A percentile compares a stretch with the other conserved stretches of the same genome.
Evolutionary conservation across 2,329 filamentous ascomycete species (phyloP).

Genomic region (Sporothrix sp.): DNA sequence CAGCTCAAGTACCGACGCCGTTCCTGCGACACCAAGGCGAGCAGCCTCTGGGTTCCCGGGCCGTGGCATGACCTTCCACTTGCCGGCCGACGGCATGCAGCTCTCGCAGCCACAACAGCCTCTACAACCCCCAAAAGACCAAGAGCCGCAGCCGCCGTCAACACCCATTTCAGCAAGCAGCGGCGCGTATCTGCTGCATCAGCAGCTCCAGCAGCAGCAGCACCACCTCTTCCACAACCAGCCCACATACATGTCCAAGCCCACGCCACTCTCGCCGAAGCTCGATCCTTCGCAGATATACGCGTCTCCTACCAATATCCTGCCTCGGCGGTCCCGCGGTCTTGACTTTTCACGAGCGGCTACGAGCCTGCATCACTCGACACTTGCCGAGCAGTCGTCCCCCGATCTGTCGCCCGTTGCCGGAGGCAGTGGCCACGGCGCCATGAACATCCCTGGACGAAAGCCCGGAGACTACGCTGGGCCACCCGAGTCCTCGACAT

Average conservation of each 20-base stretch:
- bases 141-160: conserved; percentile 1
- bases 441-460: conserved; percentile 51
- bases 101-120: conserved; percentile 21
- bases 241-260: conserved; percentile 34
- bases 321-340: conserved; percentile 80
- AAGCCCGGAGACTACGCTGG: conserved; percentile 36
- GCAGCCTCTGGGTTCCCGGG: conserved; percentile 39
- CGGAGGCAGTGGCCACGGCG: conserved; percentile 40
- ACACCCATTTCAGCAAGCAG: conserved; percentile 10
- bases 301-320: conserved; percentile 75
- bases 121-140: neutral
- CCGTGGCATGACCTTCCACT: conserved; percentile 59
- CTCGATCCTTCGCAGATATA: conserved; percentile 77
- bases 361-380: conserved; percentile 92
- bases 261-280: conserved; percentile 72
- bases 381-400: conserved; percentile 75
- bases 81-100: conserved; percentile 27
- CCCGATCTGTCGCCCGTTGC: conserved; percentile 84
- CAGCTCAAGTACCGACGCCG: conserved; percentile 24
- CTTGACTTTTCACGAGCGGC: conserved; percentile 89
- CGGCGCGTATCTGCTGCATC: conserved; percentile 17
- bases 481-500: conserved; percentile 57
- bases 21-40: conserved; percentile 59
- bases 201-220: conserved; percentile 14
- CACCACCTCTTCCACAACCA: conserved; percentile 21